Base-by-base conservation (phyloP, 2,329 filamentous ascomycete genomes). In the Rhynchosporium graminicola region DNA sequence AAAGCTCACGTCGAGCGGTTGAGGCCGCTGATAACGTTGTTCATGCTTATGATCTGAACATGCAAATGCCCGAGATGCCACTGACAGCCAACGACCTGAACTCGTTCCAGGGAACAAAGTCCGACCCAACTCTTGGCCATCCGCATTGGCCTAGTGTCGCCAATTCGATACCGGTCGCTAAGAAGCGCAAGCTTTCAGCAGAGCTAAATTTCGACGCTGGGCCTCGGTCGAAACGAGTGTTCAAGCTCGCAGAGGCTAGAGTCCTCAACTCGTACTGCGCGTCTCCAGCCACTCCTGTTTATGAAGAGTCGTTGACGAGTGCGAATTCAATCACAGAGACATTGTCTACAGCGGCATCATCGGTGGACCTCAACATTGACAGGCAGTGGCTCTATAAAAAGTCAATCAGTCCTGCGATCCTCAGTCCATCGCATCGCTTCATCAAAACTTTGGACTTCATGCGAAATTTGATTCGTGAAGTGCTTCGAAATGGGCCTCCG, bases 11-110 rank as follows among this genome's bases (percentile, higher is more conserved):
- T 71, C 80, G 88, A 63, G 88, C 88, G 1, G 86, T 91, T 3
- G 88, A 90, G 74, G 88, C 88, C 26, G 88, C 88, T 7, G 88
- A 91, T 73, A 91, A 91, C 68, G 87, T 91, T 20, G 87, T 91
- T 9, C 87, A 90, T 74, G 88, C 88, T 12, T 90, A 90, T 69
- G 88, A 90, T 70, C 83, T 90, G 75, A 87, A 90, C 70, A 88
- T 90, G 86, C 84, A 88, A 68, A 81, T 91, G 47, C 87, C 88
- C n/a, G 85, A 88, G 65, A 85, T 82, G 12, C 84, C 83, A 7
- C 74, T 74, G 12, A 66, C 68, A 5, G 64, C 68, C 4, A 66
- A 64, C 31, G 66, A 68, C 15, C 33, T 48, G 12, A 65, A 70
- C 33, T 40, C 58, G 4, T 48, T 50, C 9, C 63, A 61, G 51